Evolutionary conservation across 345 rosid genomes (phyloP), one percentile per base, ranked within the genome.

Genomic region (Eucalyptus pauciflora): DNA sequence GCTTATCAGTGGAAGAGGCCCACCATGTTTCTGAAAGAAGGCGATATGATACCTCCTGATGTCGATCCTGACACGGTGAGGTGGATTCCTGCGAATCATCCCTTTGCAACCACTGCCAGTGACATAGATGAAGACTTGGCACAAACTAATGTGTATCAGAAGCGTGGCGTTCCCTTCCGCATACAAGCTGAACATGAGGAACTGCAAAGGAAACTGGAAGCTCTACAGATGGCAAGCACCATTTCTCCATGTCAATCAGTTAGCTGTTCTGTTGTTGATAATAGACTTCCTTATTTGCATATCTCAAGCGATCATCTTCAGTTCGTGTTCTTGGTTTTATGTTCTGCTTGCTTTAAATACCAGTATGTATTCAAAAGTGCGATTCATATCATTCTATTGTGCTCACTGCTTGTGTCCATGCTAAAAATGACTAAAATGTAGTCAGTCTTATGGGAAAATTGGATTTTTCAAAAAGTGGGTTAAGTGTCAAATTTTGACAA

Each of bases 11-110:
- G 99, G 99, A 98, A 98, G 90, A 91, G 99, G 87, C 99, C 98
- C 27, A 94, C 98, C 3, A 86, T 95, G 16, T 97, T 98, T 90
- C 96, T 98, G 10, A 96, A 96, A 93, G 99, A 98, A 93, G 99
- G 99, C 50, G 98, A 98, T 90, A 91, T 94, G 3, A 86, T 96
- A 88, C 99, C 99, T 54, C 94, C 96, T 87, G 98, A 98, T 90
- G 96, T 96, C 56, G 99, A 96, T 90, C 98, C 99, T 4, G 99
- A 98, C 69, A 95, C 98, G 3, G 90, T 98, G 89, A 93, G 99
- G 92, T 98, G 99, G 99, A 98, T 98, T 92, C 99, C 99, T n/a
- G 94, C 97, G 13, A 98, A 98, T 91, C 99, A 98, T 91, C 99
- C 99, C 51, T 98, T 98, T 91, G 99, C 99, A 58, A 96, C 99